These are phyloP conservation scores for Seiridium cupressi DNA, from an alignment of 2,329 filamentous ascomycete species.

Conservation along the genomic window DNA sequence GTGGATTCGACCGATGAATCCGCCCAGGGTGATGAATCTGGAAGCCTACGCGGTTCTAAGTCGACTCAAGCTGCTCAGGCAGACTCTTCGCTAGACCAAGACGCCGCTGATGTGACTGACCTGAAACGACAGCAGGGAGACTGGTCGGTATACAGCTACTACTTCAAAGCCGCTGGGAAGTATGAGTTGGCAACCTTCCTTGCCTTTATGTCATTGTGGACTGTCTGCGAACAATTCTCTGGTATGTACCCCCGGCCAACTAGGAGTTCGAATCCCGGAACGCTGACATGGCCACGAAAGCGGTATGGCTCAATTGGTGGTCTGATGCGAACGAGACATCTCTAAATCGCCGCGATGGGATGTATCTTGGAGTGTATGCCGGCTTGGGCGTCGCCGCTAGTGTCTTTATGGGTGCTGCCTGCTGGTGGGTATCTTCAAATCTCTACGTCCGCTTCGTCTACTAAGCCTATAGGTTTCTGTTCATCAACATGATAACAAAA, in stretches of 20 bases:
- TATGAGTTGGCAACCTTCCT: not conserved
- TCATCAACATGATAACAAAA: not conserved
- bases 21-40: not conserved
- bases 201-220: not conserved
- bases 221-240: not conserved
- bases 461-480: not conserved
- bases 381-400: not conserved
- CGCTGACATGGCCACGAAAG: not conserved
- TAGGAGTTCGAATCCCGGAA: not conserved
- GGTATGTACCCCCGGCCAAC: not conserved
- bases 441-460: not conserved
- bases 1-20: not conserved
- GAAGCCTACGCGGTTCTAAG: not conserved
- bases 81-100: not conserved
- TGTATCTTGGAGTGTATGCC: conserved; percentile 5
- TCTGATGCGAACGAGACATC: not conserved
- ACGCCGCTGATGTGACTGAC: not conserved
- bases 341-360: not conserved
- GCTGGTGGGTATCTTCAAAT: not conserved
- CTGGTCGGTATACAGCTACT: conserved; percentile 4
- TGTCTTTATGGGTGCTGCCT: not conserved
- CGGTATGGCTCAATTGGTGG: conserved; percentile 1
- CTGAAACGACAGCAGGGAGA: not conserved
- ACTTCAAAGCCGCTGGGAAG: not conserved
- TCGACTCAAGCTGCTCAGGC: not conserved